A percentile compares a stretch with the other conserved stretches of the same genome.
These are phyloP conservation scores for Cystofilobasidium macerans DNA, from an alignment of 768 basidiomycete genomes.

Conservation along the genomic window DNA sequence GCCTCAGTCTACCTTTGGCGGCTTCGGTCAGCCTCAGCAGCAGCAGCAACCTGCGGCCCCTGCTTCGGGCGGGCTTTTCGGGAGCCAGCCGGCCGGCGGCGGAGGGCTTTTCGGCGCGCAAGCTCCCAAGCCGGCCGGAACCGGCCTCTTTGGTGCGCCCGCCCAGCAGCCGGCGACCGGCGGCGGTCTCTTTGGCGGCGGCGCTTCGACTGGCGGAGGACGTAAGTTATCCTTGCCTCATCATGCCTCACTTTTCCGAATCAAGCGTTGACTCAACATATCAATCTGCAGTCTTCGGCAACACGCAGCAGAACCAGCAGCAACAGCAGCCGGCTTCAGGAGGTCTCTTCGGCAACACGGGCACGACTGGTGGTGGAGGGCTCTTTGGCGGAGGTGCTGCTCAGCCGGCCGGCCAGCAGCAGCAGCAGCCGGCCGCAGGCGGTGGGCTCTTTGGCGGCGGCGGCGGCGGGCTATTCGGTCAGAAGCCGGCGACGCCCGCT, in stretches of 20 bases:
- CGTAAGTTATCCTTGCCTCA: too few species aligned
- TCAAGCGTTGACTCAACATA: too few species aligned
- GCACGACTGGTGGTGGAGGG: constrained; percentile 14
- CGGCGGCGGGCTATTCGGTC: constrained; percentile 28
- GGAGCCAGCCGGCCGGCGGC: constrained; percentile 26
- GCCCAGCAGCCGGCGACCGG: constrained; percentile 29
- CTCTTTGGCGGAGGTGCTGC: constrained; percentile 23
- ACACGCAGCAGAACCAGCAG: constrained; percentile 24
- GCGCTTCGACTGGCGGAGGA: background rate
- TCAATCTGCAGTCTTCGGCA: too few species aligned
- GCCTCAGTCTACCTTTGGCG: constrained; percentile 20
- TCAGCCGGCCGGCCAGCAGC: constrained; percentile 2
- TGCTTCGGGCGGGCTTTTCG: constrained; percentile 27
- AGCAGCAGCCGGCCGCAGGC: constrained; percentile 1
- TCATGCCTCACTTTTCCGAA: too few species aligned
- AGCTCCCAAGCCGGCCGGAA: constrained; percentile 27
- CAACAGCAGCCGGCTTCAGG: constrained; percentile 2
- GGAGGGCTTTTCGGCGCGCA: constrained; percentile 28
- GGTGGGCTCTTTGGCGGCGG: constrained; percentile 16
- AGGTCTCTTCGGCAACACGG: constrained; percentile 17
- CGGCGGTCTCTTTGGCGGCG: constrained; percentile 11
- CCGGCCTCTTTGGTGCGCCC: constrained; percentile 26
- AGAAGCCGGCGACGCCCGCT: constrained; percentile 25
- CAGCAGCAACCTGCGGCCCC: constrained; percentile 4
- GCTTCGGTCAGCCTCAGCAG: constrained; percentile 15